Conservation (phyloP, 2,329 filamentous ascomycete species). For the Neoarthrinium moseri region DNA sequence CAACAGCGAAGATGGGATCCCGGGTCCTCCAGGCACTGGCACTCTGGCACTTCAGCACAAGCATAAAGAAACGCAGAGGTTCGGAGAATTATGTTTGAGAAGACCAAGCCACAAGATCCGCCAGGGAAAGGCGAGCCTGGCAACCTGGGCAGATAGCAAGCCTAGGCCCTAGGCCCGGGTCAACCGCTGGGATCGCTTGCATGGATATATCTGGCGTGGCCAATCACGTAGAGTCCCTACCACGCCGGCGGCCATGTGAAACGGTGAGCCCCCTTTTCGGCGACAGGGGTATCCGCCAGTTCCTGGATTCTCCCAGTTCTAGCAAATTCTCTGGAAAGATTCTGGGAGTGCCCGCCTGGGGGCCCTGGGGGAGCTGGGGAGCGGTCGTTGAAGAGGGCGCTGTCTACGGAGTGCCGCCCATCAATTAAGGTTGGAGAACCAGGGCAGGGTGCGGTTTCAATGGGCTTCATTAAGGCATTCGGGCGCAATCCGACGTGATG, state of each 20-base stretch:
- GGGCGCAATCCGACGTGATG: neutral
- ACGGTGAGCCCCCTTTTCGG: constrained; percentile 1
- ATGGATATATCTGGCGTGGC: constrained; percentile 2
- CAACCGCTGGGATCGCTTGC: constrained; percentile 4
- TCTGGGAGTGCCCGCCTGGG: no score
- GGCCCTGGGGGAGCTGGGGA: no score
- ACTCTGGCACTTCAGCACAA: no score
- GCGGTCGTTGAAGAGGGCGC: no score
- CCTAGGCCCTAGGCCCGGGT: neutral
- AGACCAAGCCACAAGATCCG: neutral
- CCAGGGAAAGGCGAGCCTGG: neutral
- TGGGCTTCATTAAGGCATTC: neutral
- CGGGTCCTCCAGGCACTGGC: no score
- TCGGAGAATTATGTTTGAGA: constrained; percentile 1
- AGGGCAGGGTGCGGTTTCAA: neutral
- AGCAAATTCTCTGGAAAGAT: no score
- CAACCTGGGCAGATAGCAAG: neutral
- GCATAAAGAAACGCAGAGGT: neutral
- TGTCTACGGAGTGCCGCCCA: no score
- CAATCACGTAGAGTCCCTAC: neutral
- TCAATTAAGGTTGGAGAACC: neutral
- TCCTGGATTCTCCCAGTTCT: no score
- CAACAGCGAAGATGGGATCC: no score
- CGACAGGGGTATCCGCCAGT: neutral
- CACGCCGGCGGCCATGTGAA: constrained; percentile 3